Evolutionary conservation across 441 rosid genomes (phyloP), one percentile per base, ranked within the genome.

Genomic region (Dalechampia spathulata): DNA sequence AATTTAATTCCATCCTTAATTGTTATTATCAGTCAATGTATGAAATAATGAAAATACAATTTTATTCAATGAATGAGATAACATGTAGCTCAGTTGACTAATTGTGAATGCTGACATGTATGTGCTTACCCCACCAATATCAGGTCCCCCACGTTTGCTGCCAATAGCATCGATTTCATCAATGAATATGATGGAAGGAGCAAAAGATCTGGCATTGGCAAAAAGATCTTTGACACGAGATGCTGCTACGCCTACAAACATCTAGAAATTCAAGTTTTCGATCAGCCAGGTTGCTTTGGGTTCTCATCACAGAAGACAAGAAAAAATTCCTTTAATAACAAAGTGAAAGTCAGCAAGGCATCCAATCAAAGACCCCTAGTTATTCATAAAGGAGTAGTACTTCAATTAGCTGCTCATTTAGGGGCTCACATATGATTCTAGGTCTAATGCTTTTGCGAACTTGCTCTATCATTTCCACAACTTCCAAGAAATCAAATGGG

Each of bases 91-190:
- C 27, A 67, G 53, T 39, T 57, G 10, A 13, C 48, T 14, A 39
- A 20, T 48, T 15, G 45, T 34, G 19, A 22, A 40, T 15, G 44
- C 59, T 23, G 7, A 20, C 0, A 34, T 12, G 21, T 22, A 7
- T 23, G 32, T 61, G 60, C 90, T 83, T 78, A 93, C 99, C 83
- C 99, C 97, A 15, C 96, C 97, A 62, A 93, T 83, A 78, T 93
- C 96, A 30, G 99, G 99, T 46, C 97, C 99, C 28, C 97, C 99
- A 61, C 97, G 90, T 73, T 89, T 93, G 81, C 99, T 80, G 32
- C 97, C 99, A 62, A 93, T 89, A 58, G 99, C 99, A 77, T 93
- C 97, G 58, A 93, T 93, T 78, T 93, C 99, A 73, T 93, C 99
- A 47, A 89, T 89, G 60, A 93, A 89, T 58, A 93, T 89, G 61